Base-by-base conservation (phyloP, 257 asterid genomes). In the Thymus quinquecostatus region DNA sequence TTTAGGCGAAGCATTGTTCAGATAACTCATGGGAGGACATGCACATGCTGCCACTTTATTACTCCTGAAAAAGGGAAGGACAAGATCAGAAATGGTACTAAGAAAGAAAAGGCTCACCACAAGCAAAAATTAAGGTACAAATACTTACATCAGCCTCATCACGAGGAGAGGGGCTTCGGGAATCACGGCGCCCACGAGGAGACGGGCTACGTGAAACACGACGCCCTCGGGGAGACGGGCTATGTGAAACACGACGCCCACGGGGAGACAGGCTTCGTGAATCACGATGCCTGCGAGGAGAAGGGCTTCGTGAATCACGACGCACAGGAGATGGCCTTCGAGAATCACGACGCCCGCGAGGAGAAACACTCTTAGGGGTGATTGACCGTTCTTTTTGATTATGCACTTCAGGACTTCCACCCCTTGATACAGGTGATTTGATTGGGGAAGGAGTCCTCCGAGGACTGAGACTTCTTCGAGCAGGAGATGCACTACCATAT, bases 81-180 rank as follows among this genome's bases (percentile, higher is more conserved):
- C 33, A 47, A 6, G 54, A 61, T 33, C 41, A 63, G 32, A 58
- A 49, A 29, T 61, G 47, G 30, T 11, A 77, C 13, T 38, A 53
- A 27, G 58, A 77, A 29, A 5, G 59, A 30, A 10, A 75, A 34
- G 38, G 13, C 28, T 9, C 45, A 29, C 56, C 36, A 3, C 50
- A 27, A 57, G 14, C 40, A 36, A 63, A 28, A 8, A 4, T 54
- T 13, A 29, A 57, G 51, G 49, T 29, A 56, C 32, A 3, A 30
- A 54, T 47, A 76, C 92, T 88, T 74, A 89, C 98, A 81, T 95
- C 98, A 79, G 88, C 93, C 72, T 88, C 95, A 75, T 89, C 64
- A 58, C 8, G 63, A 11, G 89, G 92, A 48, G 94, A 74, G 27
- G 79, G 93, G 82, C 97, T 94, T 47, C 89, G 86, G 66, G 96